Evolutionary conservation across 305 asterid species (phyloP).

Genomic region (Lippia alba): DNA sequence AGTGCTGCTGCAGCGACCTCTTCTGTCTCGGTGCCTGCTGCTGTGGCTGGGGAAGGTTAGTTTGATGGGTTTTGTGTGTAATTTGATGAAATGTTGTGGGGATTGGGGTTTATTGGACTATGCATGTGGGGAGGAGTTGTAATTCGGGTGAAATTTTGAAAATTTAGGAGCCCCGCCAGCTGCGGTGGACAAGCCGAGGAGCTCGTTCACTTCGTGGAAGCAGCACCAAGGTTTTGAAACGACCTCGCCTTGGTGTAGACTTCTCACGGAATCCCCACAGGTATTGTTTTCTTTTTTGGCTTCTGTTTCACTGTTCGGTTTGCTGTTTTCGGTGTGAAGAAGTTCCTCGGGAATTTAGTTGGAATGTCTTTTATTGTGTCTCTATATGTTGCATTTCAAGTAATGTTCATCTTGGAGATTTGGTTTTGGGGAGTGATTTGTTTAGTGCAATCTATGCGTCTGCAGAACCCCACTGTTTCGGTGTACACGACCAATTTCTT

Average conservation of each 20-base stretch:
- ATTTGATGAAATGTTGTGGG: slow-evolving; percentile 27
- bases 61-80: background rate
- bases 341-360: slow-evolving; percentile 8
- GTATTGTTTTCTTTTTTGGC: slow-evolving; percentile 40
- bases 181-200: slow-evolving; percentile 59
- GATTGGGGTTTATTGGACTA: background rate
- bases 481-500: slow-evolving; percentile 59
- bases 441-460: slow-evolving; percentile 24
- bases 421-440: background rate
- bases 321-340: slow-evolving; percentile 1
- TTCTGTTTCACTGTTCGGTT: background rate
- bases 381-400: background rate
- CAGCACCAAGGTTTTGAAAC: slow-evolving; percentile 58
- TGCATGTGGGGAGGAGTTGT: slow-evolving; percentile 41
- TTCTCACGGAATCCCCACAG: slow-evolving; percentile 70
- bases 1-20: slow-evolving; percentile 37
- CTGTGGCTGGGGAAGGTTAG: slow-evolving; percentile 56
- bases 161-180: slow-evolving; percentile 54
- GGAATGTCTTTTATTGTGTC: background rate
- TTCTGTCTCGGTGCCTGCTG: slow-evolving; percentile 50
- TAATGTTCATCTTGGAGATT: background rate
- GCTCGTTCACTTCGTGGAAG: slow-evolving; percentile 63
- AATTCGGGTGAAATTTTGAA: slow-evolving; percentile 31
- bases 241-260: slow-evolving; percentile 80
- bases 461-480: slow-evolving; percentile 71